phyloP scores from a whole-genome alignment of 768 basidiomycete species.

The Suillus spraguei region DNA sequence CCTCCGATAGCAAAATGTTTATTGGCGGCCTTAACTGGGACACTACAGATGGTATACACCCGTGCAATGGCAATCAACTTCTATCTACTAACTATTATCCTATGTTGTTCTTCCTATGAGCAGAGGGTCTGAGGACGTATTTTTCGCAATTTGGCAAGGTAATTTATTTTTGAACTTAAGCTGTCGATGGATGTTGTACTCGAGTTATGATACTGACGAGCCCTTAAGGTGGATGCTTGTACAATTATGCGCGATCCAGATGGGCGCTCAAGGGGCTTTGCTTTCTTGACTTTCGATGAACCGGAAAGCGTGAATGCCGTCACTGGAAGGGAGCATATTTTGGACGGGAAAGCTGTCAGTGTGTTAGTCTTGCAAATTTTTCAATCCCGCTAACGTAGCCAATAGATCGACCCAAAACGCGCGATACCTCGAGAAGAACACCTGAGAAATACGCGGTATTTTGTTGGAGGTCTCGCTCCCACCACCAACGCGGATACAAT shows the following conservation, averaged over 20 bases:
- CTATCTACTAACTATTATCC: constrained; percentile 28
- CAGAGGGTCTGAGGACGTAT: constrained; percentile 68
- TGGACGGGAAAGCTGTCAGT: constrained; percentile 80
- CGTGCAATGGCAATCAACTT: constrained; percentile 26
- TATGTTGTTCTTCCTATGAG: constrained; percentile 27
- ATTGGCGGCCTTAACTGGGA: constrained; percentile 92
- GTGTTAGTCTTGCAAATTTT: background rate
- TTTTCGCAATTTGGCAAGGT: constrained; percentile 82
- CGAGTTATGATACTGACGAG: constrained; percentile 17
- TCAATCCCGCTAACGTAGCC: constrained; percentile 1
- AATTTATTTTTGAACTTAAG: constrained; percentile 20
- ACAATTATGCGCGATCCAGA: constrained; percentile 85
- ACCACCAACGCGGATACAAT: constrained; percentile 71
- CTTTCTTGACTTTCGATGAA: constrained; percentile 82
- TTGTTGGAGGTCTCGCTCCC: constrained; percentile 76
- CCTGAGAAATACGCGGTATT: constrained; percentile 73
- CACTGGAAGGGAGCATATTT: constrained; percentile 62
- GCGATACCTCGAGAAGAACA: constrained; percentile 87
- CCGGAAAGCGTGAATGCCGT: constrained; percentile 64
- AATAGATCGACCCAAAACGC: constrained; percentile 85
- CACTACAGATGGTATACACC: constrained; percentile 79
- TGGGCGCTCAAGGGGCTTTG: constrained; percentile 80
- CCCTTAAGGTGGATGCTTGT: constrained; percentile 67
- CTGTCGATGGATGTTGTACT: background rate
- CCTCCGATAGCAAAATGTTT: constrained; percentile 78